Evolutionary conservation across 495 filamentous ascomycete genomes (phyloP).

Genomic region (Neurospora sp.): DNA sequence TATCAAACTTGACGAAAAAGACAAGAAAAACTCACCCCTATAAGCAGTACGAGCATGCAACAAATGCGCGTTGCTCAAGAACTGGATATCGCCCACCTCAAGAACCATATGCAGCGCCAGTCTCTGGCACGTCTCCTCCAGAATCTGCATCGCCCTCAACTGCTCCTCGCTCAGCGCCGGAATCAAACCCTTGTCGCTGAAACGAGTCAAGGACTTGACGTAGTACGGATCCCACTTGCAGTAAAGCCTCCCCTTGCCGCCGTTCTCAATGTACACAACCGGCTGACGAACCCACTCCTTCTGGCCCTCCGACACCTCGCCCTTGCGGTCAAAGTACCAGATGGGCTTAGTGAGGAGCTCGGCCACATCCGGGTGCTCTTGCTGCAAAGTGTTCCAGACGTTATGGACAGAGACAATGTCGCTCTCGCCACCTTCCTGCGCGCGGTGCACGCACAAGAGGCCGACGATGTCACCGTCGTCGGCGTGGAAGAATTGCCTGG

Average conservation of each 20-base stretch:
- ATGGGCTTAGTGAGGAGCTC: slow-evolving; percentile 62
- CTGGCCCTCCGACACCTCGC: slow-evolving; percentile 64
- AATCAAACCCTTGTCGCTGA: slow-evolving; percentile 55
- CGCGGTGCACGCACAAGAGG: slow-evolving; percentile 69
- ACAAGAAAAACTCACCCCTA: slow-evolving; percentile 17
- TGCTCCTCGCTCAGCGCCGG: slow-evolving; percentile 57
- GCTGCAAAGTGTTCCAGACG: slow-evolving; percentile 71
- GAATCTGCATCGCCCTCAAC: slow-evolving; percentile 48
- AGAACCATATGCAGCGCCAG: slow-evolving; percentile 67
- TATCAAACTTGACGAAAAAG: too few relatives aligned
- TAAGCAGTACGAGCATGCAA: slow-evolving; percentile 63
- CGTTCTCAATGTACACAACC: slow-evolving; percentile 62
- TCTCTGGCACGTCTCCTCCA: slow-evolving; percentile 57
- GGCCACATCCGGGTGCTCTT: slow-evolving; percentile 67
- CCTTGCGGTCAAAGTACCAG: slow-evolving; percentile 95
- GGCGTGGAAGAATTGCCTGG: slow-evolving; percentile 69
- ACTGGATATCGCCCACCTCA: slow-evolving; percentile 73
- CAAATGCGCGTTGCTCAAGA: slow-evolving; percentile 58
- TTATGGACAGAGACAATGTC: slow-evolving; percentile 72
- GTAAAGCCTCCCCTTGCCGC: slow-evolving; percentile 34
- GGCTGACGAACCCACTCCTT: slow-evolving; percentile 64
- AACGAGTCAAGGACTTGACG: slow-evolving; percentile 55
- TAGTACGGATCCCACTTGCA: slow-evolving; percentile 75
- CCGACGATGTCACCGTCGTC: slow-evolving; percentile 80
- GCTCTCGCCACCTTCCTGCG: slow-evolving; percentile 73